phyloP scores from a whole-genome alignment of 2,329 filamentous ascomycete species.

The Fusarium sp. region DNA sequence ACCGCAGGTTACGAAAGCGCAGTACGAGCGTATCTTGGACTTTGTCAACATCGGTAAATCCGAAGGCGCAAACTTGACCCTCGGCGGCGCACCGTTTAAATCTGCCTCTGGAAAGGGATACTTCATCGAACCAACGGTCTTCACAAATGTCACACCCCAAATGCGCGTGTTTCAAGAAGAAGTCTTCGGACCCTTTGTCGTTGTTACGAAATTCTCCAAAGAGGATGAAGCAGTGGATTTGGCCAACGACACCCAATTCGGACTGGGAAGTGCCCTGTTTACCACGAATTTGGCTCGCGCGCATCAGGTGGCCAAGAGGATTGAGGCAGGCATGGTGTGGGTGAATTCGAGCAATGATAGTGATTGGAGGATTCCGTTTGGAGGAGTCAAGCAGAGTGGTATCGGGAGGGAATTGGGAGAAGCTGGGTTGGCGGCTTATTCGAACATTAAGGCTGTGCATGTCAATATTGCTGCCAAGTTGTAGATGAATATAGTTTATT shows the following conservation, averaged over 20 bases:
- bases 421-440: conserved; percentile 58
- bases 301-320: conserved; percentile 63
- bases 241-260: conserved; percentile 68
- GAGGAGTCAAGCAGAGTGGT: conserved; percentile 62
- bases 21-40: conserved; percentile 76
- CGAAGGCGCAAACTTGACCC: conserved; percentile 74
- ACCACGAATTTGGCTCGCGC: conserved; percentile 66
- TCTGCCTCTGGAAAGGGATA: conserved; percentile 56
- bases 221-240: conserved; percentile 57
- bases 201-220: conserved; percentile 56
- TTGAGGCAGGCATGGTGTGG: conserved; percentile 71
- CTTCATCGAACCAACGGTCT: conserved; percentile 61
- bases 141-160: conserved; percentile 55
- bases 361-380: conserved; percentile 59
- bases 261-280: conserved; percentile 71
- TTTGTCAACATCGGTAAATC: conserved; percentile 77
- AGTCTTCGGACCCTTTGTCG: conserved; percentile 60
- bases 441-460: conserved; percentile 59
- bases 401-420: conserved; percentile 60
- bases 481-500: neutral
- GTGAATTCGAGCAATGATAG: conserved; percentile 62
- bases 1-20: conserved; percentile 76
- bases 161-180: conserved; percentile 62
- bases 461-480: conserved; percentile 53
- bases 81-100: conserved; percentile 64